Evolutionary conservation across 768 basidiomycete genomes (phyloP).

Genomic region (Termitomyces sp.): DNA sequence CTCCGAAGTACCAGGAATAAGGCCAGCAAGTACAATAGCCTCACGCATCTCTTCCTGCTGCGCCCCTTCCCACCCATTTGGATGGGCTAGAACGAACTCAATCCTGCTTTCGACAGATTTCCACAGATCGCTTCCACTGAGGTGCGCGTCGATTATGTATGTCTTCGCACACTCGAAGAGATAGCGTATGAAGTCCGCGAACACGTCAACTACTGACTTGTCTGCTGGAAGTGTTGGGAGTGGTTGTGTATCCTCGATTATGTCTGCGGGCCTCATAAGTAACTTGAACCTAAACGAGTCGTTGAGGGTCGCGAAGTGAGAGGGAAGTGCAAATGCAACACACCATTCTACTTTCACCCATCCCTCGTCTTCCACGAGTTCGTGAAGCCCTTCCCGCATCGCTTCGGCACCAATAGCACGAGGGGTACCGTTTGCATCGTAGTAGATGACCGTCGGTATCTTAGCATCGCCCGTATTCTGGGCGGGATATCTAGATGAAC

Average conservation of each 20-base stretch:
- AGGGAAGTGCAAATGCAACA: constrained; percentile 2
- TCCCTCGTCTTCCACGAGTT: constrained; percentile 40
- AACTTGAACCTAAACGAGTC: constrained; percentile 5
- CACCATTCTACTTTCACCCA: constrained; percentile 53
- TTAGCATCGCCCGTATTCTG: background rate
- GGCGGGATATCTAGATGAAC: background rate
- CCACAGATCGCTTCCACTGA: constrained; percentile 36
- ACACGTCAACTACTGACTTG: constrained; percentile 38
- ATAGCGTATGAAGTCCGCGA: constrained; percentile 51
- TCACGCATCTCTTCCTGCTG: constrained; percentile 57
- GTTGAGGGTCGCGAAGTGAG: background rate
- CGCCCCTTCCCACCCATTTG: constrained; percentile 62
- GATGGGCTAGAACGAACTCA: constrained; percentile 56
- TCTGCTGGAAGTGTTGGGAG: constrained; percentile 40
- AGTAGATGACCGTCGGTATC: constrained; percentile 3
- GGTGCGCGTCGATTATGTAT: constrained; percentile 40
- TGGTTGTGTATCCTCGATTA: background rate
- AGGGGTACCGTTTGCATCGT: constrained; percentile 11
- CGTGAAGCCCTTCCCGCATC: constrained; percentile 17
- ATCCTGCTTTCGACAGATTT: constrained; percentile 36
- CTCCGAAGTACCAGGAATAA: constrained; percentile 38
- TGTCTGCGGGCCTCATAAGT: background rate
- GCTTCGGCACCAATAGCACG: constrained; percentile 50
- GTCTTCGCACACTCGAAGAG: constrained; percentile 39
- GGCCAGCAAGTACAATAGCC: constrained; percentile 49